Conservation (phyloP, 2,329 filamentous ascomycete species). For the Aspergillus bombycis region DNA sequence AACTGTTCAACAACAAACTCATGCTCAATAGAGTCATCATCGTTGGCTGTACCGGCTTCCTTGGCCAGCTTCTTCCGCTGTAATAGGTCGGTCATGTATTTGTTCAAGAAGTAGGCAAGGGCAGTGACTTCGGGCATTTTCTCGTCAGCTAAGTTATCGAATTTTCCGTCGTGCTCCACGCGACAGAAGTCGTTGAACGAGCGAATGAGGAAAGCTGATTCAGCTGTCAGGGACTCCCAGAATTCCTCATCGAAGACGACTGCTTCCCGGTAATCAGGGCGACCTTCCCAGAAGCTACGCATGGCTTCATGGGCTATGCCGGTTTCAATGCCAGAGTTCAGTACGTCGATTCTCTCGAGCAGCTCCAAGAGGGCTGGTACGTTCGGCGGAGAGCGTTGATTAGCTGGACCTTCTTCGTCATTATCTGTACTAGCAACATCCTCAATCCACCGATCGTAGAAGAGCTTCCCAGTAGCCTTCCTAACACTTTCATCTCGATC, state of each 20-base stretch:
- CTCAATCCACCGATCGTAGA: conserved; percentile 96
- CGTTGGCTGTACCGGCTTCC: conserved; percentile 64
- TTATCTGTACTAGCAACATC: conserved; percentile 76
- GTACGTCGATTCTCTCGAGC: conserved; percentile 88
- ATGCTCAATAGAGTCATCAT: conserved; percentile 83
- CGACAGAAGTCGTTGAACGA: conserved; percentile 95
- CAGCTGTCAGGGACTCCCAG: conserved; percentile 62
- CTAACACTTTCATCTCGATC: conserved; percentile 94
- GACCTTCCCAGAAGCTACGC: conserved; percentile 93
- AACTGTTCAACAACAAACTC: conserved; percentile 97
- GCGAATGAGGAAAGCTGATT: conserved; percentile 85
- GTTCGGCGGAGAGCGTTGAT: conserved; percentile 63
- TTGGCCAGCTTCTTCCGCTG: conserved; percentile 41
- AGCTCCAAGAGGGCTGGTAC: conserved; percentile 87
- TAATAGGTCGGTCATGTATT: conserved; percentile 66
- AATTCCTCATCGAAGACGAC: conserved; percentile 50
- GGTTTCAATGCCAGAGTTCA: conserved; percentile 85
- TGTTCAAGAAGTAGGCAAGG: conserved; percentile 82
- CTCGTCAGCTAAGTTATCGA: conserved; percentile 78
- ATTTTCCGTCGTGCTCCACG: conserved; percentile 71
- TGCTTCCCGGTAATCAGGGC: conserved; percentile 61
- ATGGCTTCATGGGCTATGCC: conserved; percentile 93
- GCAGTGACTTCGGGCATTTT: conserved; percentile 95
- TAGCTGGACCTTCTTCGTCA: conserved; percentile 56
- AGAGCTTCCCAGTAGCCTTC: conserved; percentile 86